Evolutionary conservation across 257 asterid genomes (phyloP), one percentile per base, ranked within the genome.

Genomic region (Jaltomata sinuosa): DNA sequence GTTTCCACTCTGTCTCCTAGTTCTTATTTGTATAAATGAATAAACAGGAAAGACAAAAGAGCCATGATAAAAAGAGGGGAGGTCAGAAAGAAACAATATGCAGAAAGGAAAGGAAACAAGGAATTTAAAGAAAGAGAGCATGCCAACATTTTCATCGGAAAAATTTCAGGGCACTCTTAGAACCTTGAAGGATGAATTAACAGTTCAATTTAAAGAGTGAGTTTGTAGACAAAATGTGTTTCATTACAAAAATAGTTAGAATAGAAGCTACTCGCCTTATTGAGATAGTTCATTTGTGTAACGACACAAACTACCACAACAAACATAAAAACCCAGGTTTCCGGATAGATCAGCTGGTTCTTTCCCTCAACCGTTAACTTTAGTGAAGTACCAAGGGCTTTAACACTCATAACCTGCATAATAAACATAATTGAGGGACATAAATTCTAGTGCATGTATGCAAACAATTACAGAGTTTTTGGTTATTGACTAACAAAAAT

Each of bases 221-320:
- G 59, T 45, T 74, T 47, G 38, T 4, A 25, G 38, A 74, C 80
- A 45, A 22, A 72, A 40, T 6, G 25, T 3, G 25, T 45, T 27
- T 18, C 61, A 76, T 47, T 16, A 15, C 3, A 76, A 76, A 74
- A 47, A 4, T 32, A 29, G 45, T 49, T 77, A 77, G 5, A 49
- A 49, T 29, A 79, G 0, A 45, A 11, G 64, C 49, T 84, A 87
- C 92, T 88, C 87, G 85, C 98, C 97, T 93, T 95, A 92, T 95
- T 95, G 84, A 95, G 97, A 89, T 95, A 95, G 87, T 94, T 95
- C 98, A 94, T 91, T 88, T 95, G 97, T 87, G 94, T 94, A 81
- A 94, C 85, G 81, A 95, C 98, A 87, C 95, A 95, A 64, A 87
- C 86, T 81, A 90, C 93, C 87, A 95, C 96, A 84, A 92, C 89